These are phyloP conservation scores for Nakaseomyces delphensis DNA, from an alignment of 1,139 yeast species.

Conservation along the genomic window DNA sequence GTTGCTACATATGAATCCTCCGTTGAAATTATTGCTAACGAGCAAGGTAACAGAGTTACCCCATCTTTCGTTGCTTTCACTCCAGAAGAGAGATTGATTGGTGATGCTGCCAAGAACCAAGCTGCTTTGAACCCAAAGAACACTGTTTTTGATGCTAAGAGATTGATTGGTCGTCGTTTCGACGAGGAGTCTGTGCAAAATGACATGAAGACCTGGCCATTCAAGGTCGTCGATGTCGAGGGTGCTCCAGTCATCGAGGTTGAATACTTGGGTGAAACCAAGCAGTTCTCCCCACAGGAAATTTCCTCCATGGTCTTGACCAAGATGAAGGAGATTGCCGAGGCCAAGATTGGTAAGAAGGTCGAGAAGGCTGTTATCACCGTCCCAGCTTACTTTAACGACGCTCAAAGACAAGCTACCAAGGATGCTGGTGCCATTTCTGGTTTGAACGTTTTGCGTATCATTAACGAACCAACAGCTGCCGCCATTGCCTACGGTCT, in stretches of 20 bases:
- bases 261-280: constrained; percentile 85
- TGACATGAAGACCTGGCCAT: constrained; percentile 86
- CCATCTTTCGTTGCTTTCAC: constrained; percentile 98
- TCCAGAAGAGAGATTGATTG: constrained; percentile 54
- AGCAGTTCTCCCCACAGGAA: constrained; percentile 93
- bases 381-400: constrained; percentile 96
- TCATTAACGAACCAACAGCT: constrained; percentile 96
- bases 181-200: constrained; percentile 86
- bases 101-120: constrained; percentile 86
- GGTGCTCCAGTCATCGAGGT: constrained; percentile 92
- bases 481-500: constrained; percentile 98
- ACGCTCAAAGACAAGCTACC: constrained; percentile 97
- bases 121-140: constrained; percentile 95
- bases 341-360: constrained; percentile 86
- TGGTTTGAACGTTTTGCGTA: constrained; percentile 92
- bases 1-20: constrained; percentile 85
- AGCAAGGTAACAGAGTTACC: constrained; percentile 98
- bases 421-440: constrained; percentile 98
- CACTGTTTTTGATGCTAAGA: constrained; percentile 97
- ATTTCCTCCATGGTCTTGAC: constrained; percentile 91
- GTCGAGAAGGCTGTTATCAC: constrained; percentile 94
- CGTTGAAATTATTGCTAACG: constrained; percentile 93
- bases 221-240: constrained; percentile 77
- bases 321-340: constrained; percentile 98
- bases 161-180: constrained; percentile 93